Percentiles rank a stretch among this genome's conserved stretches.
Conservation (phyloP, 345 rosid species). For the Punica granatum region DNA sequence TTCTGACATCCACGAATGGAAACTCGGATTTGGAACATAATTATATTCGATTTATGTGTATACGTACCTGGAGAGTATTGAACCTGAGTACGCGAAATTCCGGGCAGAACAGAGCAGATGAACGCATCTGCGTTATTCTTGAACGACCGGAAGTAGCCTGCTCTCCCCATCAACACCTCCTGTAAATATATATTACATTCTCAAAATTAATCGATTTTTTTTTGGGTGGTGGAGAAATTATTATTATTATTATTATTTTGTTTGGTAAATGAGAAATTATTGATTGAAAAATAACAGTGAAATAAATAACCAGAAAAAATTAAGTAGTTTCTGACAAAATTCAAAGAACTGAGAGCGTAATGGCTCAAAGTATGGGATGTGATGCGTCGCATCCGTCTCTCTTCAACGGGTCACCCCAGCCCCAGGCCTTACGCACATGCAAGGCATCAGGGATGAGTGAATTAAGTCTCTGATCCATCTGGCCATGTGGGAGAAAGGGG, state of each 20-base stretch:
- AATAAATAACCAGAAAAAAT: too few species aligned
- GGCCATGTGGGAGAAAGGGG: too few species aligned
- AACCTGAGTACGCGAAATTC: constrained; percentile 83
- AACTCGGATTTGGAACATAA: too few species aligned
- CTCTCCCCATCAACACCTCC: constrained; percentile 97
- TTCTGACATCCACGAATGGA: too few species aligned
- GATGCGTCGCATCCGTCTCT: constrained; percentile 9
- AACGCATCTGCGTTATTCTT: constrained; percentile 84
- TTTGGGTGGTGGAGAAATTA: too few species aligned
- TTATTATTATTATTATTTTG: too few species aligned
- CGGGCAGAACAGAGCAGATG: constrained; percentile 89
- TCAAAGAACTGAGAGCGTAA: neutral
- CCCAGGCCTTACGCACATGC: constrained; percentile 58
- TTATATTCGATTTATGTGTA: neutral
- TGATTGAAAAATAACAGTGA: too few species aligned
- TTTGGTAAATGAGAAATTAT: too few species aligned
- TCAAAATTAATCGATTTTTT: neutral
- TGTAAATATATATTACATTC: constrained; percentile 19
- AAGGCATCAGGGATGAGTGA: constrained; percentile 21
- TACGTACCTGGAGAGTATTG: constrained; percentile 88
- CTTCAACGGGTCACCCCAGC: neutral
- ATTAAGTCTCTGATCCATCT: too few species aligned
- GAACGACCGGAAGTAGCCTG: constrained; percentile 77
- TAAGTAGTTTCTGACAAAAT: too few species aligned
- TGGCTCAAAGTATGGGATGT: constrained; percentile 25